Evolutionary conservation across 495 filamentous ascomycete genomes (phyloP).

Genomic region (Jackrogersella multiformis): DNA sequence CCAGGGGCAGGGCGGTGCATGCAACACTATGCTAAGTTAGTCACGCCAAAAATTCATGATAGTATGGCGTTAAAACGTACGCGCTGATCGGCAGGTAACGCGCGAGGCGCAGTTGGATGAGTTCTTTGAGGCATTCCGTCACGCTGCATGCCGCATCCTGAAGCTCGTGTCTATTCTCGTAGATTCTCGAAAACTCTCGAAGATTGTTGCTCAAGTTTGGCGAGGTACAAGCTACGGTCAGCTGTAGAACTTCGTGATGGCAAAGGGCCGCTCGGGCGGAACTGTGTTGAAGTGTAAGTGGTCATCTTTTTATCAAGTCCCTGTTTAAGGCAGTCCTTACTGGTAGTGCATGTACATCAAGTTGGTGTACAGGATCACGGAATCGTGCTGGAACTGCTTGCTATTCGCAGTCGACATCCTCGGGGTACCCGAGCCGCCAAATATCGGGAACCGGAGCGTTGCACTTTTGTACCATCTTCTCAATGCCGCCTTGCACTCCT

Average conservation of each 20-base stretch:
- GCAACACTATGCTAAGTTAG: slow-evolving; percentile 38
- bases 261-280: slow-evolving; percentile 47
- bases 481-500: slow-evolving; percentile 43
- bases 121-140: slow-evolving; percentile 48
- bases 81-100: slow-evolving; percentile 48
- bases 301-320: not conserved
- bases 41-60: not conserved
- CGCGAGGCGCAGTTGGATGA: slow-evolving; percentile 45
- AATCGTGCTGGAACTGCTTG: slow-evolving; percentile 46
- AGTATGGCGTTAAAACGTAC: slow-evolving; percentile 23
- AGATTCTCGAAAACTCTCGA: slow-evolving; percentile 44
- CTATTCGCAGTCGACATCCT: slow-evolving; percentile 31
- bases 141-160: slow-evolving; percentile 48
- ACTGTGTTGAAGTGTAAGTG: slow-evolving; percentile 32
- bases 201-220: slow-evolving; percentile 35
- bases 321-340: slow-evolving; percentile 41
- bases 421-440: slow-evolving; percentile 34
- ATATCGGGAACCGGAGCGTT: slow-evolving; percentile 46
- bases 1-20: slow-evolving; percentile 47
- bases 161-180: slow-evolving; percentile 48
- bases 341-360: slow-evolving; percentile 63
- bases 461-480: slow-evolving; percentile 47
- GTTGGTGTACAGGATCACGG: slow-evolving; percentile 53
- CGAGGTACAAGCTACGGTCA: slow-evolving; percentile 41
- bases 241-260: slow-evolving; percentile 47